A percentile compares a stretch with the other conserved stretches of the same genome.
These are phyloP conservation scores for Tricholoma terreum DNA, from an alignment of 768 basidiomycete genomes.

Conservation along the genomic window DNA sequence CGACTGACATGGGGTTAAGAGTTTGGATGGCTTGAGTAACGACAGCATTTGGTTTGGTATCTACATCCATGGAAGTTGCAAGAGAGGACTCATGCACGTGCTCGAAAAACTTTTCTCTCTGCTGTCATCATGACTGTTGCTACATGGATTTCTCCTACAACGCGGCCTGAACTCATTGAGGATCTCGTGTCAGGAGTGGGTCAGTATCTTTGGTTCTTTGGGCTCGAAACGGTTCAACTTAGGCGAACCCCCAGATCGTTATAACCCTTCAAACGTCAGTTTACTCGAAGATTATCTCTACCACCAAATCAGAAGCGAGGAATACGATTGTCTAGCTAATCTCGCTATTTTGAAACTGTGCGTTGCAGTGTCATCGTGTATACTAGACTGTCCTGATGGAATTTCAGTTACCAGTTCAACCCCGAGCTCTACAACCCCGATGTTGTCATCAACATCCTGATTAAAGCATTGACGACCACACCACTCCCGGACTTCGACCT, in stretches of 20 bases:
- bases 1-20: constrained; percentile 6
- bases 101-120: constrained; percentile 27
- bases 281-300: constrained; percentile 97
- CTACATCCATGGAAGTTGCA: neutral
- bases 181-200: constrained; percentile 89
- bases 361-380: constrained; percentile 15
- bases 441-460: constrained; percentile 90
- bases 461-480: constrained; percentile 82
- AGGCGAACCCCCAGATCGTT: constrained; percentile 64
- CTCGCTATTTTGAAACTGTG: constrained; percentile 92
- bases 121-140: constrained; percentile 43
- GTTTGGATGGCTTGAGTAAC: neutral
- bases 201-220: constrained; percentile 34
- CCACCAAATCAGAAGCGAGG: constrained; percentile 85
- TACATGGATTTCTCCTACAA: constrained; percentile 71
- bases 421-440: constrained; percentile 89
- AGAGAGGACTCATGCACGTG: constrained; percentile 11
- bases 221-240: neutral
- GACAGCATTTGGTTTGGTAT: neutral
- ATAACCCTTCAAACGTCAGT: constrained; percentile 91
- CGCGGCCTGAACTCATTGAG: constrained; percentile 84
- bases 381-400: constrained; percentile 6
- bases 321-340: constrained; percentile 95
- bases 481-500: constrained; percentile 94
- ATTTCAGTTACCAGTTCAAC: constrained; percentile 89